These are phyloP conservation scores for Sophora flavescens DNA, from an alignment of 306 rosid species.

Conservation along the genomic window DNA sequence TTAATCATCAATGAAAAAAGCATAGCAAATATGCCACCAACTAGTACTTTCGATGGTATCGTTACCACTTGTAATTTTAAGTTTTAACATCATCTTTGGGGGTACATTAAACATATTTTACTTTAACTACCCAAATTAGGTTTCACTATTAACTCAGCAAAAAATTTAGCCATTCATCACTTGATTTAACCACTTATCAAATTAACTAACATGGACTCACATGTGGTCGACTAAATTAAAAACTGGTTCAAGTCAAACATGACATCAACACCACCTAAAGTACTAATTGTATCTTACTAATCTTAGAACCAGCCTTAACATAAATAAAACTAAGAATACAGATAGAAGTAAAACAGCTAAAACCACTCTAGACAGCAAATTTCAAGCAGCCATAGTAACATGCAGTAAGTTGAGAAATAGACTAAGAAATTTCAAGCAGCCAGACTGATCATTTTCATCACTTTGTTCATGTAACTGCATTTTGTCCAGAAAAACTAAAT, in stretches of 20 bases:
- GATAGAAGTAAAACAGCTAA: neutral
- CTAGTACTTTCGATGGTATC: too few species aligned
- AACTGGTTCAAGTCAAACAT: neutral
- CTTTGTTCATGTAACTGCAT: neutral
- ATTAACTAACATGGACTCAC: neutral
- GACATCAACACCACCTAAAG: neutral
- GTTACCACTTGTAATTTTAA: too few species aligned
- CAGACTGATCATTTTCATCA: neutral
- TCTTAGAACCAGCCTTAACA: neutral
- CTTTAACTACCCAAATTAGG: constrained; percentile 8
- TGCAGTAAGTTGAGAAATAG: constrained; percentile 8
- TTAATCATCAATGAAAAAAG: constrained; percentile 37
- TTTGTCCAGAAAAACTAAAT: neutral
- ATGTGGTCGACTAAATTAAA: constrained; percentile 13
- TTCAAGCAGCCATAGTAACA: constrained; percentile 1
- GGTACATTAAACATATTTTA: neutral
- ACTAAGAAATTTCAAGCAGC: neutral
- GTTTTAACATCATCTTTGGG: neutral
- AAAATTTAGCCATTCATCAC: neutral
- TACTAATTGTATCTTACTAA: neutral
- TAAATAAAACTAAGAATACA: neutral
- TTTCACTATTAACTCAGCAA: constrained; percentile 13
- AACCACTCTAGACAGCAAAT: neutral
- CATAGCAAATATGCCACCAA: constrained; percentile 20
- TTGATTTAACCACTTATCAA: neutral